Evolutionary conservation across 73 alveolate genomes (phyloP), one percentile per base, ranked within the genome.

Genomic region (Durusdinium trenchii): DNA sequence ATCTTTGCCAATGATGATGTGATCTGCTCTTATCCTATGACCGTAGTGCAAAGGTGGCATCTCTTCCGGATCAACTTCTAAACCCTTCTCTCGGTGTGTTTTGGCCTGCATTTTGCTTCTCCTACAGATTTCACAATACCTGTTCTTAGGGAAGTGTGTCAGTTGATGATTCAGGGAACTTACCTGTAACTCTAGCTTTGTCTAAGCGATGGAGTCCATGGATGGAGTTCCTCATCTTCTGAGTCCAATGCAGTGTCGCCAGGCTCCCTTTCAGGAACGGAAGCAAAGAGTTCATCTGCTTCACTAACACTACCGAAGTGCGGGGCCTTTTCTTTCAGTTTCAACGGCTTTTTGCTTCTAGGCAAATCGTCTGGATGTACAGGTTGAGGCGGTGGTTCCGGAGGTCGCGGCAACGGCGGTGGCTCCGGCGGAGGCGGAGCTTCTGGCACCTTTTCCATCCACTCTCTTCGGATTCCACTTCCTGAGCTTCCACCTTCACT

Each of bases 11-110:
- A 87, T 18, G 50, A 64, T 64, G n/a, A 87, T 61, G 85, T 87
- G 95, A 28, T 87, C 95, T 14, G 95, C 75, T n/a, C 95, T 81
- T 36, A 86, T 57, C 46, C 20, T 7, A 35, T 87, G 95, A 40
- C 95, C 95, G 32, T 1, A 87, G 9, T 87, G 84, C 57, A 87
- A 60, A 0, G 95, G 95, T 3, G 95, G 95, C 7, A 85, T 60
- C 40, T 87, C 95, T 26, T 87, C 95, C 1, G 62, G 50, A 3
- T 87, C 95, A 3, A 57, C 62, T 52, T 87, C 85, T 40, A 36
- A 57, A 32, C 35, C 69, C 3, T 60, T 84, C 20, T 38, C 10
- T 14, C 85, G 67, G 69, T 87, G 95, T 0, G 23, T 38, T 42
- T 51, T 61, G 4, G 67, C 30, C 9, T 50, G 61, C 95, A 87